A percentile compares a stretch with the other conserved stretches of the same genome.
Evolutionary conservation across 805 yeast genomes (phyloP).

Genomic region (Lipomyces yamadae): DNA sequence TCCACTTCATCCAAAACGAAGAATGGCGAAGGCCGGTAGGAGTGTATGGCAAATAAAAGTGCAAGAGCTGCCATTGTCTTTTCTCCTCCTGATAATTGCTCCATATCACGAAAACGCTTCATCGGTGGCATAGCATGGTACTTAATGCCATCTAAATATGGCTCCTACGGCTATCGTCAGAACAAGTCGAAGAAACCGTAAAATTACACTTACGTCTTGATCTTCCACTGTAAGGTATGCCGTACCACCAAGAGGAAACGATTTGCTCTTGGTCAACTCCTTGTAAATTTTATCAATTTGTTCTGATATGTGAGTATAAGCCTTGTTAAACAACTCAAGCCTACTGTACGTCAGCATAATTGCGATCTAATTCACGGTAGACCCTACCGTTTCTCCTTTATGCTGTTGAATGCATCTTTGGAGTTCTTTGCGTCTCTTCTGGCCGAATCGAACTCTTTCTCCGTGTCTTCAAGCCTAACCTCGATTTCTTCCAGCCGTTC

Average conservation of each 20-base stretch:
- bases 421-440: constrained; percentile 64
- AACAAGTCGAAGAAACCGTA: background rate
- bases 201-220: constrained; percentile 55
- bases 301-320: constrained; percentile 75
- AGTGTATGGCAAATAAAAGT: constrained; percentile 84
- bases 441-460: constrained; percentile 64
- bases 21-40: constrained; percentile 91
- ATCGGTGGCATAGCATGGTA: constrained; percentile 97
- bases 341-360: constrained; percentile 18
- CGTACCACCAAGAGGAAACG: constrained; percentile 87
- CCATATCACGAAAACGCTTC: constrained; percentile 92
- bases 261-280: constrained; percentile 75
- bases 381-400: constrained; percentile 59
- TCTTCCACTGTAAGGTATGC: constrained; percentile 87
- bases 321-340: constrained; percentile 63
- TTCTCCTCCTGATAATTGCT: constrained; percentile 92
- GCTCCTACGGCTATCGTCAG: constrained; percentile 53
- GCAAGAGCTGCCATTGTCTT: constrained; percentile 96
- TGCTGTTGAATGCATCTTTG: constrained; percentile 59
- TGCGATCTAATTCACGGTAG: background rate
- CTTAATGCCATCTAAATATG: constrained; percentile 78
- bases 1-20: constrained; percentile 97
- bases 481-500: constrained; percentile 76
- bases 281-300: constrained; percentile 79
- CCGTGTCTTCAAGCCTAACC: constrained; percentile 61